Evolutionary conservation across 352 stramenopile genomes (phyloP), one percentile per base, ranked within the genome.

Genomic region (Albugo laibachii): DNA sequence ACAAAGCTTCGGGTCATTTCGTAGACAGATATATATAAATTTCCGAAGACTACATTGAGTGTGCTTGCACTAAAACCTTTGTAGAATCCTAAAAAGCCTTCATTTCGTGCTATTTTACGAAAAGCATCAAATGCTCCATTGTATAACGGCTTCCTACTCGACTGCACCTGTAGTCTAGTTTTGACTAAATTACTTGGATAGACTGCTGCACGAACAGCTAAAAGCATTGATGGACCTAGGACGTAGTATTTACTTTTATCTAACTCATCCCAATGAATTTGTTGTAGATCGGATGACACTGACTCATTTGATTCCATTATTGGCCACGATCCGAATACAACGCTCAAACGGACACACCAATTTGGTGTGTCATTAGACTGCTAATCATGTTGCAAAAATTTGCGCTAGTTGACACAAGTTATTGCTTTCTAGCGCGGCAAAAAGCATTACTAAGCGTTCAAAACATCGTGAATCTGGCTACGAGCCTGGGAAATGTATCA

Each of bases 21-120:
- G 50, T 92, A 93, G 18, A 92, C 61, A 13, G 71, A 86, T 36
- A 93, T 91, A 61, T 93, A 93, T n/a, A 93, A 49, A 50, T 93
- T 91, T 16, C 80, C 80, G 3, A 73, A 86, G 40, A 88, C 47
- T 18, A 93, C 73, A 53, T 88, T 92, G 47, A 76, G 72, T 1
- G 74, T 83, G 51, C 69, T 91, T 27, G 77, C 76, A n/a, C 78
- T 72, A 40, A 93, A 92, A 16, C 80, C 80, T 50, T 89, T 91
- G 62, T 91, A 93, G 11, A 93, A 59, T 0, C 78, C 80, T 5
- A 69, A 62, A 34, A 74, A 50, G 2, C 80, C 80, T 45, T 93
- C 80, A 31, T 83, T 66, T 5, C 63, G 62, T 41, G 79, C 56
- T 50, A 93, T 93, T 49, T 83, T 85, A 49, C 66, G 55, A 56